phyloP scores from a whole-genome alignment of 2,329 filamentous ascomycete species.

The Exophiala aquamarina region DNA sequence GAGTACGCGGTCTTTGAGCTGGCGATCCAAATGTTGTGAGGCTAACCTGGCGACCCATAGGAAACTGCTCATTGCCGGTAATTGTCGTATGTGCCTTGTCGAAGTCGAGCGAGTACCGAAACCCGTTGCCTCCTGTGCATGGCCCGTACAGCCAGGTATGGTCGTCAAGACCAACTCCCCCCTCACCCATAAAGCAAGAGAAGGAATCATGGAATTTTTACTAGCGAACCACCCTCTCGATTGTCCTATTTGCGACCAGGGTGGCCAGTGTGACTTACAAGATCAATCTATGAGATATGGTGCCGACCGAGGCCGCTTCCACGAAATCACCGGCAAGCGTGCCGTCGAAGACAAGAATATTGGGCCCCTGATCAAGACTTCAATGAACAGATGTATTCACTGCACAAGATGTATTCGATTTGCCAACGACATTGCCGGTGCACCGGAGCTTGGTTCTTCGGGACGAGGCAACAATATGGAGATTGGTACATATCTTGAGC shows the following conservation, averaged over 20 bases:
- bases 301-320: conserved; percentile 91
- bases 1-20: conserved; percentile 62
- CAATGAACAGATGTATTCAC: conserved; percentile 99
- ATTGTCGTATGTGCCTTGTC: conserved; percentile 99
- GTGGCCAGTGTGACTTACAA: conserved; percentile 97
- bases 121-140: conserved; percentile 96
- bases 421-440: conserved; percentile 94
- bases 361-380: conserved; percentile 95
- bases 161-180: conserved; percentile 98
- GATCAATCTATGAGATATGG: conserved; percentile 99
- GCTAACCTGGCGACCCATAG: conserved; percentile 44
- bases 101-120: conserved; percentile 97
- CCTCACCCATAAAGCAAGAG: conserved; percentile 92
- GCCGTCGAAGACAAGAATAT: conserved; percentile 99
- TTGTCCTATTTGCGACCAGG: conserved; percentile 97
- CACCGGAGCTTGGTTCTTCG: conserved; percentile 89
- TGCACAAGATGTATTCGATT: conserved; percentile 98
- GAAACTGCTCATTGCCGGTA: conserved; percentile 98
- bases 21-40: neutral
- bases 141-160: conserved; percentile 98
- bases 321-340: conserved; percentile 93
- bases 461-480: conserved; percentile 97
- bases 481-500: conserved; percentile 96
- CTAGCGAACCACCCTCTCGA: conserved; percentile 95
- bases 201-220: conserved; percentile 98